Evolutionary conservation across 805 yeast species (phyloP).

Genomic region (Lachancea fermentati): DNA sequence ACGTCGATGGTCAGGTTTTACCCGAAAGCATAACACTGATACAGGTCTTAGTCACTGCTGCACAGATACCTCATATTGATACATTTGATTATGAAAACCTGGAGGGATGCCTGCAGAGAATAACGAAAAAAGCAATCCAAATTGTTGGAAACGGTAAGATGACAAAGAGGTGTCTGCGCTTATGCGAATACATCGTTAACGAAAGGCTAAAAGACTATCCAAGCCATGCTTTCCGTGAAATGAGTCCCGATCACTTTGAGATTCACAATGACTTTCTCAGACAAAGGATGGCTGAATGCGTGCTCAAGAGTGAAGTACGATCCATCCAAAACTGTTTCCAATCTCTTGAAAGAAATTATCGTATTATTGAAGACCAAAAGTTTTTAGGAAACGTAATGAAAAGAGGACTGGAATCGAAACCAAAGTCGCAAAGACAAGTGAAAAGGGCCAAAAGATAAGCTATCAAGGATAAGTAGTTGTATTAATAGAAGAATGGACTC

Average conservation of each 20-base stretch:
- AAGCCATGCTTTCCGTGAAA: conserved; percentile 25
- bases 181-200: conserved; percentile 27
- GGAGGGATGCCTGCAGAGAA: conserved; percentile 39
- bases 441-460: conserved; percentile 22
- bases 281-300: conserved; percentile 46
- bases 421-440: conserved; percentile 17
- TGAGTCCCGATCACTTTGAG: conserved; percentile 13
- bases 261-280: conserved; percentile 26
- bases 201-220: conserved; percentile 46
- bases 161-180: conserved; percentile 34
- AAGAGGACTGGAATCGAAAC: conserved; percentile 32
- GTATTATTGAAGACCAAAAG: conserved; percentile 53
- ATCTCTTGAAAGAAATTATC: conserved; percentile 29
- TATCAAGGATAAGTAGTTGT: not conserved
- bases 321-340: conserved; percentile 40
- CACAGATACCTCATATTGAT: conserved; percentile 24
- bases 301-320: conserved; percentile 49
- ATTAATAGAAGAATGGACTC: not conserved
- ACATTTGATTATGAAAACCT: conserved; percentile 18
- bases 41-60: conserved; percentile 43
- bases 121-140: conserved; percentile 56
- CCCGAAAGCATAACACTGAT: conserved; percentile 54
- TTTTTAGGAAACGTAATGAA: conserved; percentile 54
- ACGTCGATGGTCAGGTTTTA: conserved; percentile 47
- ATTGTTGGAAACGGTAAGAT: conserved; percentile 46